These are phyloP conservation scores for Aegle marmelos DNA, from an alignment of 345 rosid species.

Conservation along the genomic window DNA sequence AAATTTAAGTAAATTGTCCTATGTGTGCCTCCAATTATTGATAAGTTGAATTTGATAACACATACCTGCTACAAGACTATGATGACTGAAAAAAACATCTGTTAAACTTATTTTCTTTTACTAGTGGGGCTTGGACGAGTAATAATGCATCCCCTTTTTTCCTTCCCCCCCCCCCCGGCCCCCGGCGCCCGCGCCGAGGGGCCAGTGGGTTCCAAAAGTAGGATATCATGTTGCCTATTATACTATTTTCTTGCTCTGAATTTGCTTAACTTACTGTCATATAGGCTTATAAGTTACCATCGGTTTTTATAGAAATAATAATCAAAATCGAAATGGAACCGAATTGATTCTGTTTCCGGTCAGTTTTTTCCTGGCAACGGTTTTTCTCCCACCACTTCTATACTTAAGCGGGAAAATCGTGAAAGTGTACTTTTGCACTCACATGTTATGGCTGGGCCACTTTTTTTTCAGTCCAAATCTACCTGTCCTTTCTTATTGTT, in stretches of 20 bases:
- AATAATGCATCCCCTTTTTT: neutral
- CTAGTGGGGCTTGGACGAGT: neutral
- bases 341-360: no score
- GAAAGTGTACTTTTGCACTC: neutral
- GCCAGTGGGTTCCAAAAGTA: neutral
- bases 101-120: neutral
- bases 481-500: neutral
- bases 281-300: neutral
- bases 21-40: slow-evolving; percentile 10
- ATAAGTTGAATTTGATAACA: neutral
- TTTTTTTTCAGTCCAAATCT: neutral
- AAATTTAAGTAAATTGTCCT: neutral
- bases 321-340: no score
- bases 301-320: no score
- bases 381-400: neutral
- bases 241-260: neutral
- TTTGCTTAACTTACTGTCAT: neutral
- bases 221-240: neutral
- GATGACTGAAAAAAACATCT: neutral
- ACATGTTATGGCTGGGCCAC: neutral
- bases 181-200: no score
- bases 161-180: no score
- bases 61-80: neutral
- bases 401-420: neutral
- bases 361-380: no score